phyloP scores from a whole-genome alignment of 129 eudicot species.

The Helianthus annuus region DNA sequence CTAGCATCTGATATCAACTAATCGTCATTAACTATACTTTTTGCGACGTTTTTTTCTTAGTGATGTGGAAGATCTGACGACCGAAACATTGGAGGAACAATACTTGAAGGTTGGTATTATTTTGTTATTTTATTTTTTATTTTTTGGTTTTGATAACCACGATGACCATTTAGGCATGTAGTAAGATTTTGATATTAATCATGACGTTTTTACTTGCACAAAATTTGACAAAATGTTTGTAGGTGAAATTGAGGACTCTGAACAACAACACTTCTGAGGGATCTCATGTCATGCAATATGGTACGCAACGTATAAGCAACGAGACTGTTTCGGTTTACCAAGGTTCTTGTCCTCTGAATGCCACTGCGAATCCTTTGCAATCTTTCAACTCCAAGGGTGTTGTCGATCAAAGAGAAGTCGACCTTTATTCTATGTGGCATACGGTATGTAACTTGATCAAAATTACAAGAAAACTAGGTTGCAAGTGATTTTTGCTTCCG shows the following conservation, averaged over 20 bases:
- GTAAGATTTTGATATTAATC: background rate
- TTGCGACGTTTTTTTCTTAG: constrained; percentile 32
- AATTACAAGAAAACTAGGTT: background rate
- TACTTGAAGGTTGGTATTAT: constrained; percentile 47
- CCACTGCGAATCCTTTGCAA: constrained; percentile 33
- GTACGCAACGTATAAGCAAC: constrained; percentile 49
- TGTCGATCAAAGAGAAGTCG: constrained; percentile 82
- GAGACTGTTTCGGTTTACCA: constrained; percentile 72
- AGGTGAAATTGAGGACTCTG: constrained; percentile 77
- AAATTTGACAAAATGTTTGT: background rate
- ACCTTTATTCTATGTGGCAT: constrained; percentile 54
- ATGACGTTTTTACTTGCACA: background rate
- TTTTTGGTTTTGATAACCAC: background rate
- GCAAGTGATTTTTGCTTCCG: too few relatives aligned
- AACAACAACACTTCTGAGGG: constrained; percentile 50
- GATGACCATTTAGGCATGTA: background rate
- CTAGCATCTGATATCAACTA: background rate
- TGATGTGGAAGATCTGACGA: constrained; percentile 65
- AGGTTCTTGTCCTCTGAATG: constrained; percentile 55
- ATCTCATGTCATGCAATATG: constrained; percentile 97
- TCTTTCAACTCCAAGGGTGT: constrained; percentile 43
- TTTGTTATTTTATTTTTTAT: background rate
- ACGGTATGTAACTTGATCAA: constrained; percentile 37
- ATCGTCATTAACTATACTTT: background rate
- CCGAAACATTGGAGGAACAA: constrained; percentile 70